These are phyloP conservation scores for Xylariaceae sp. DNA, from an alignment of 2,329 filamentous ascomycete genomes.

Conservation along the genomic window DNA sequence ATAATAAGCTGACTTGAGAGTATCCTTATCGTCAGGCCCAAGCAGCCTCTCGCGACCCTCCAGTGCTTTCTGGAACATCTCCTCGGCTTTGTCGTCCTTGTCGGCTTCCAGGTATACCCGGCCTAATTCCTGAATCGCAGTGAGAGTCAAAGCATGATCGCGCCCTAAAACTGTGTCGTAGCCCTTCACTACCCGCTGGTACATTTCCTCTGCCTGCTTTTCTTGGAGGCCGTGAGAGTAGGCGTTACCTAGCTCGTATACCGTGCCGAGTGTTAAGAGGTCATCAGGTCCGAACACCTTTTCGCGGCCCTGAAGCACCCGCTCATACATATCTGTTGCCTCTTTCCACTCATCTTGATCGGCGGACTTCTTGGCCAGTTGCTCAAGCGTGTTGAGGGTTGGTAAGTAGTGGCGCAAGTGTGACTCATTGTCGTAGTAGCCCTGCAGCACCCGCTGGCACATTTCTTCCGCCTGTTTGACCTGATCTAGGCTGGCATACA, in stretches of 20 bases:
- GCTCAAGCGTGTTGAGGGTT: neutral
- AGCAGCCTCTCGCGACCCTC: slow-evolving; percentile 17
- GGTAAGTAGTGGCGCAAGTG: neutral
- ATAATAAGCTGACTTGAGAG: slow-evolving; percentile 15
- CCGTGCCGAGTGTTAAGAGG: neutral
- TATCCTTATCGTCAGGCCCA: neutral
- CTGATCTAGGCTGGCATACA: slow-evolving; percentile 14
- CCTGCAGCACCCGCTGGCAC: slow-evolving; percentile 28
- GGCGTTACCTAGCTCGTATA: neutral
- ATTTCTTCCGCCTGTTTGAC: slow-evolving; percentile 28
- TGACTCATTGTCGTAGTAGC: neutral
- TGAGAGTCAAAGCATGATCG: neutral
- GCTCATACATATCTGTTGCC: slow-evolving; percentile 29
- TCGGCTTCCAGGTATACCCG: neutral
- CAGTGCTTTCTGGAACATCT: slow-evolving; percentile 30
- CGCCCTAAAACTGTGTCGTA: neutral
- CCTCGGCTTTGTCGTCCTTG: slow-evolving; percentile 19
- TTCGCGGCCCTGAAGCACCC: slow-evolving; percentile 26
- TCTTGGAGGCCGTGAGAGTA: slow-evolving; percentile 14
- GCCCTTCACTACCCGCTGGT: slow-evolving; percentile 23
- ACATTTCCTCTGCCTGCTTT: slow-evolving; percentile 29
- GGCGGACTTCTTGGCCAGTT: neutral
- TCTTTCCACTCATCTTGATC: neutral
- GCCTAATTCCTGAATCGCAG: neutral
- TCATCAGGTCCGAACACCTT: neutral